Evolutionary conservation across 306 rosid genomes (phyloP).

Genomic region (Astragalus membranaceus): DNA sequence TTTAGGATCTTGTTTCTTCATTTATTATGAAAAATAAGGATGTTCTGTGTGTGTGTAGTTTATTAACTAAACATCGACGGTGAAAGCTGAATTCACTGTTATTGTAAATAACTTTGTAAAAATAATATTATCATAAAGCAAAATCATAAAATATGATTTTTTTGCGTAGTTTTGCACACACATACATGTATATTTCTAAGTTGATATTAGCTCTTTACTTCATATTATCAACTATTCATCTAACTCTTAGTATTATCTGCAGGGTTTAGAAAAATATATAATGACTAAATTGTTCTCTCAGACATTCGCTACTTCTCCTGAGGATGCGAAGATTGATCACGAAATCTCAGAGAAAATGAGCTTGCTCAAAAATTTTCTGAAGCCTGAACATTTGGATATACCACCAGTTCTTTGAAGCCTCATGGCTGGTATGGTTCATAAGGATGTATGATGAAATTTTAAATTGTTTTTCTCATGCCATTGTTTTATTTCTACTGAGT

Average conservation of each 20-base stretch:
- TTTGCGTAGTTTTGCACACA: no score
- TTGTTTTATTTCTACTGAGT: background rate
- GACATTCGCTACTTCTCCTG: slow-evolving; percentile 41
- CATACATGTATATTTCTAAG: no score
- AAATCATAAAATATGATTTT: no score
- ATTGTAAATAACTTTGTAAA: no score
- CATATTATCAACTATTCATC: no score
- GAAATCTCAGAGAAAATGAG: slow-evolving; percentile 44
- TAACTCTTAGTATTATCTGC: background rate
- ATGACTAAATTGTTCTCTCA: slow-evolving; percentile 65
- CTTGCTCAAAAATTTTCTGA: slow-evolving; percentile 51
- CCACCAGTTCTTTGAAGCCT: slow-evolving; percentile 47
- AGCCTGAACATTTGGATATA: slow-evolving; percentile 70
- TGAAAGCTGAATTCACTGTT: no score
- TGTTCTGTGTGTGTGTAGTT: no score
- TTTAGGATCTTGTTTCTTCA: no score
- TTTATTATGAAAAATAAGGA: no score
- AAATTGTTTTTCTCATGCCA: background rate
- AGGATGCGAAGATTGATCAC: slow-evolving; percentile 46
- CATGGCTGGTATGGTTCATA: slow-evolving; percentile 50
- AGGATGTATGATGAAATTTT: background rate
- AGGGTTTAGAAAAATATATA: slow-evolving; percentile 71
- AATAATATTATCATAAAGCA: no score
- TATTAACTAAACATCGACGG: no score
- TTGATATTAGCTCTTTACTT: no score